Evolutionary conservation across 352 stramenopile species (phyloP).

Genomic region (Plasmopara viticola): DNA sequence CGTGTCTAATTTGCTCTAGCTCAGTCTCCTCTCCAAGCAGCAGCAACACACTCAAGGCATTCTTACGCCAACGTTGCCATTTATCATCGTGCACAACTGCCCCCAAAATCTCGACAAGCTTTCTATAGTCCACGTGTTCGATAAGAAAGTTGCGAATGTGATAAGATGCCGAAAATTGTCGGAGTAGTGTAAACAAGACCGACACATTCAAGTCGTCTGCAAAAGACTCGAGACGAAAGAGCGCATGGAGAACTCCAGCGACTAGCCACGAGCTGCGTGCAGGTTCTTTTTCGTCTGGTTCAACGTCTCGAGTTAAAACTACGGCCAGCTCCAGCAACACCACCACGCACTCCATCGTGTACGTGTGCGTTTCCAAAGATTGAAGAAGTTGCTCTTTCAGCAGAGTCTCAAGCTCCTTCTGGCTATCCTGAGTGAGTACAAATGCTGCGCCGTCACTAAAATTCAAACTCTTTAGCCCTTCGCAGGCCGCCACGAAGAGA

Average conservation of each 20-base stretch:
- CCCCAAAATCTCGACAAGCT: slow-evolving; percentile 34
- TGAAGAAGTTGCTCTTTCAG: slow-evolving; percentile 28
- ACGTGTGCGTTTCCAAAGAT: slow-evolving; percentile 33
- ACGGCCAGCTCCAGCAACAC: slow-evolving; percentile 38
- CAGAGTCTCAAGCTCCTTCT: slow-evolving; percentile 21
- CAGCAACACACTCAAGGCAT: slow-evolving; percentile 29
- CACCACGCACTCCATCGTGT: slow-evolving; percentile 56
- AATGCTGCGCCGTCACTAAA: slow-evolving; percentile 22
- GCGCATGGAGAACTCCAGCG: slow-evolving; percentile 39
- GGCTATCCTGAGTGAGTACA: slow-evolving; percentile 7
- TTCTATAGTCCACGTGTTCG: slow-evolving; percentile 40
- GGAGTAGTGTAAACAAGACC: slow-evolving; percentile 34
- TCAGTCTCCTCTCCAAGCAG: slow-evolving; percentile 46
- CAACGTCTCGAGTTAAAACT: slow-evolving; percentile 4
- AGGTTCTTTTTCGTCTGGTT: slow-evolving; percentile 15
- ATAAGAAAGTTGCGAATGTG: slow-evolving; percentile 32
- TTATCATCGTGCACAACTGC: slow-evolving; percentile 25
- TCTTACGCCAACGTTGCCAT: slow-evolving; percentile 35
- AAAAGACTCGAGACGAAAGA: slow-evolving; percentile 33
- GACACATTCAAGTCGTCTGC: slow-evolving; percentile 42
- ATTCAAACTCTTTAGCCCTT: slow-evolving; percentile 37
- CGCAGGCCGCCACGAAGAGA: slow-evolving; percentile 39
- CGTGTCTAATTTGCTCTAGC: slow-evolving; percentile 26
- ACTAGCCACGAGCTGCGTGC: slow-evolving; percentile 39
- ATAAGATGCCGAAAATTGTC: slow-evolving; percentile 31